phyloP scores from a whole-genome alignment of 2,329 filamentous ascomycete genomes.

The Phialophora macrospora region DNA sequence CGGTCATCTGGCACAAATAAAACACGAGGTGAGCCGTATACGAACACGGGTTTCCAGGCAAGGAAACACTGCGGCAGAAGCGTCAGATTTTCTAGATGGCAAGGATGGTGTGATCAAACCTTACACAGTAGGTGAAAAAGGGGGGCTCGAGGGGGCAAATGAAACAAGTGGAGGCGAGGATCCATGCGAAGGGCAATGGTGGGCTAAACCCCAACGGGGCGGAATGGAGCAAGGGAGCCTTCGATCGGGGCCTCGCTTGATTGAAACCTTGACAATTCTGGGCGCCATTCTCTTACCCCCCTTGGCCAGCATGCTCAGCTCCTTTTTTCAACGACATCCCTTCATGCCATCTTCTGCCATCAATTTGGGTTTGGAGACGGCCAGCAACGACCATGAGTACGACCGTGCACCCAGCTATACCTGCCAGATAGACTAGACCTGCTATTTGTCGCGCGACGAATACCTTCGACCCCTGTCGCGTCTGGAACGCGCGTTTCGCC shows the following conservation, averaged over 20 bases:
- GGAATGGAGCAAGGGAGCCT: conserved; percentile 14
- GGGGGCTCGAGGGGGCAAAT: background rate
- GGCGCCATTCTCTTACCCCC: background rate
- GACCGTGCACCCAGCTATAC: conserved; percentile 8
- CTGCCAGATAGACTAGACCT: conserved; percentile 13
- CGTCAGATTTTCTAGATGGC: background rate
- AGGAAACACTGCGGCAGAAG: background rate
- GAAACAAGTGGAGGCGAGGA: conserved; percentile 22
- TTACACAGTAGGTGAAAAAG: background rate
- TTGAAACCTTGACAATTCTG: conserved; percentile 3
- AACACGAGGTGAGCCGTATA: background rate
- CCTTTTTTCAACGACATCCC: conserved; percentile 18
- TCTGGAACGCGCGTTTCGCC: conserved; percentile 33
- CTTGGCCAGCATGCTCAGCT: conserved; percentile 8
- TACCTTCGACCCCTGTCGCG: conserved; percentile 26
- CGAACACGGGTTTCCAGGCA: background rate
- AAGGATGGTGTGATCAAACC: background rate
- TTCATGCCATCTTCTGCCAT: conserved; percentile 2
- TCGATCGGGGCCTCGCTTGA: conserved; percentile 1
- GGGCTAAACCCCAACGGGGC: conserved; percentile 18
- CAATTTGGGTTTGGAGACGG: background rate
- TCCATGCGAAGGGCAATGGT: conserved; percentile 18
- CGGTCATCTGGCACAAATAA: background rate
- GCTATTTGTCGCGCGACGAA: background rate
- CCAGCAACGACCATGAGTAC: conserved; percentile 8